Evolutionary conservation across 1,139 yeast genomes (phyloP), one percentile per base, ranked within the genome.

Genomic region (Tardiomyces digboiensis): DNA sequence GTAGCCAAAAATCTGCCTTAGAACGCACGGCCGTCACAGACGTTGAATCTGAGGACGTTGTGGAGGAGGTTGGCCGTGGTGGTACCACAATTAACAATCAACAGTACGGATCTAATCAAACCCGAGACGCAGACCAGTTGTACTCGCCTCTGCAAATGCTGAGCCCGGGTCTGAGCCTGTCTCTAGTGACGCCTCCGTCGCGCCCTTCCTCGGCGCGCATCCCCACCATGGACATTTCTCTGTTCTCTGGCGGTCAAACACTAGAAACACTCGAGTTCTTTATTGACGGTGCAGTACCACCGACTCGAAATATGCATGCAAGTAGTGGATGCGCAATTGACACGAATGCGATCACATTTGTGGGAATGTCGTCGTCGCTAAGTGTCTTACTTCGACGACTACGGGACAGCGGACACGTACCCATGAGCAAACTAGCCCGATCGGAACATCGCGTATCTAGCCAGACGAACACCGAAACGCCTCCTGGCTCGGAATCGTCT

Each of bases 301-400:
- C 41, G 22, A 13, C 23, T 21, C 29, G 39, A 13, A 38, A 40
- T 19, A n/a, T 40, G 43, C 39, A 40, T 16, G 37, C 22, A 16
- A 39, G 38, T 13, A 29, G 44, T 19, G 39, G 41, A 39, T 42
- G 16, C 20, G 39, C 18, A 29, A 39, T 39, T 38, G 41, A 23
- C 14, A 42, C 43, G 38, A 46, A 42, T 29, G 38, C 43, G n/a
- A 26, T 46, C 19, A 39, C 49, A 7, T 48, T 45, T 23, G 33
- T 48, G 2, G 51, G 51, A 13, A 50, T 47, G 38, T 45, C 50
- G 4, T 46, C 45, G 12, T 50, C 51, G 7, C 36, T 48, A 21
- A 43, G 44, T n/a, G 42, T 42, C 29, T 43, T 48, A 3, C 26
- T 48, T 19, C 39, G 50, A 21, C 44, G 41, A 19, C 36, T 46